These are phyloP conservation scores for Beauveria asiatica DNA, from an alignment of 2,329 filamentous ascomycete genomes.

Conservation along the genomic window DNA sequence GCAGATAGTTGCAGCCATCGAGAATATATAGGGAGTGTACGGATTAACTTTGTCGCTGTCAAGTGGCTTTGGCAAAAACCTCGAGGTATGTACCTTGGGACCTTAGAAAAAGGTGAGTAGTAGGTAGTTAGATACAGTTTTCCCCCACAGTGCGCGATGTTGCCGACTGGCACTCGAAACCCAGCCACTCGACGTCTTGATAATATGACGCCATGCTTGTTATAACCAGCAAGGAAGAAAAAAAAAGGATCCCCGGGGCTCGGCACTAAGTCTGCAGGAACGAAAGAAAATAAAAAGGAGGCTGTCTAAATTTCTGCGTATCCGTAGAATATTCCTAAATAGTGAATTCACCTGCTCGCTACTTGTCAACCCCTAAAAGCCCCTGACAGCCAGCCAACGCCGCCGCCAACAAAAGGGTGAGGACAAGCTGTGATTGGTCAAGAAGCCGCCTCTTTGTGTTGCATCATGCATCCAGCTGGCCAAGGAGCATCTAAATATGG, in stretches of 20 bases:
- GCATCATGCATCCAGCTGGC: background rate
- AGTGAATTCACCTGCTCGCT: no score
- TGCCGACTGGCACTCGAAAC: background rate
- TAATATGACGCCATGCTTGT: background rate
- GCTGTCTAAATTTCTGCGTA: no score
- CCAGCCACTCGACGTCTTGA: background rate
- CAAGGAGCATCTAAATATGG: background rate
- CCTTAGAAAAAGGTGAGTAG: no score
- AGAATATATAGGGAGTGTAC: no score
- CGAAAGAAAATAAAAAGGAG: no score
- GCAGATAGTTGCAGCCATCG: no score
- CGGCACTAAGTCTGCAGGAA: no score
- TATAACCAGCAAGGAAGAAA: background rate
- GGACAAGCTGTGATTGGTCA: background rate
- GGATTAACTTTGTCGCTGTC: no score
- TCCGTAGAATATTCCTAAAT: no score
- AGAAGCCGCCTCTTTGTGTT: background rate
- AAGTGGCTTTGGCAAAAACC: no score
- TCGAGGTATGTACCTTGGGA: background rate
- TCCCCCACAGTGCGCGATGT: background rate
- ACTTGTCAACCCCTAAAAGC: background rate
- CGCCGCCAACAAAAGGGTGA: background rate
- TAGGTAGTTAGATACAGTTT: no score
- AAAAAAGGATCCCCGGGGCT: background rate
- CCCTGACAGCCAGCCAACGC: background rate